Evolutionary conservation across 768 basidiomycete genomes (phyloP), one percentile per base, ranked within the genome.

Genomic region (Mycena alexandri): DNA sequence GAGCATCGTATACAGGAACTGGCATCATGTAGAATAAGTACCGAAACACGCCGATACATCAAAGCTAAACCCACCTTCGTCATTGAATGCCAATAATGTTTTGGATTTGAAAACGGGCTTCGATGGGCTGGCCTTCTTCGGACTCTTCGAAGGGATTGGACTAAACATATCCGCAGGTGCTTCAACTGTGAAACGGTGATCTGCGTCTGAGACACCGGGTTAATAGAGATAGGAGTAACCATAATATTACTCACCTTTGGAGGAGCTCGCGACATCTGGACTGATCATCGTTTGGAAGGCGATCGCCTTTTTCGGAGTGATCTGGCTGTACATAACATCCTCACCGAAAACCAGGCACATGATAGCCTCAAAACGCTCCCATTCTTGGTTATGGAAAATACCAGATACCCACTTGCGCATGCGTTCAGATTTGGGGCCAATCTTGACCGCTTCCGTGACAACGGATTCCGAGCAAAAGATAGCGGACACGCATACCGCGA

Each of bases 371-470:
- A 41, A 24, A 5, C 53, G 36, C 38, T 55, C 53, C 36, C 38
- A 55, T 8, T 55, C 53, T 42, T 55, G 53, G 9, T 55, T 55
- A n/a, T 55, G 53, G 11, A 42, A 24, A 9, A 55, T 24, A 5
- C 53, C 53, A 8, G 53, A 55, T 8, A 55, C 16, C 53, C 53
- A 55, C 13, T 55, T 55, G 0, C 53, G 36, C 10, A n/a, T 38
- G 3, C 38, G 36, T 1, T 55, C 53, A 2, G 53, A 54, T 3
- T 54, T 54, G 5, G n/a, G 19, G 6, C 22, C 11, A 22, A 38
- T 47, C 46, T 47, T 47, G 2, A 8, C 19, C 2, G 46, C n/a
- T n/a, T 19, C 14, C 5, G 9, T 10, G 19, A 47, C 19, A 47
- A 47, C 17, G 21, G 46, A 47, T n/a, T 47, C 46, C 9, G 46